Percentiles rank a stretch among this genome's conserved stretches.
These are phyloP conservation scores for Pseudocercospora fijiensis DNA, from an alignment of 2,329 filamentous ascomycete species.

Conservation along the genomic window DNA sequence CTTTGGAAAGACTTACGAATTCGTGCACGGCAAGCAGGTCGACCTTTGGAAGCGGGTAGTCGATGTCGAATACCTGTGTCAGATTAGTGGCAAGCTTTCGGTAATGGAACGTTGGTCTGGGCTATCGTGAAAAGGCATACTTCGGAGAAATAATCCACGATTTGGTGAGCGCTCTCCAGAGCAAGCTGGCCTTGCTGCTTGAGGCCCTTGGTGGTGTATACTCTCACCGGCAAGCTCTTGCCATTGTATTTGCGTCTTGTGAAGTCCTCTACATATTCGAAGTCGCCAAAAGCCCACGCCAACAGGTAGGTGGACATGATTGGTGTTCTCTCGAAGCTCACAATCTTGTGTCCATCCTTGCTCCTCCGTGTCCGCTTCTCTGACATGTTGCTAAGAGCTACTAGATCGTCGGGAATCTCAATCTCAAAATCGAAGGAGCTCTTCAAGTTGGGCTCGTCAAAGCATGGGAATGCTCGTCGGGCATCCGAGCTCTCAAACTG, in stretches of 20 bases:
- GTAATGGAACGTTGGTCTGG: not conserved
- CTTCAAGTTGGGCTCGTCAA: constrained; percentile 96
- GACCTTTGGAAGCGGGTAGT: constrained; percentile 89
- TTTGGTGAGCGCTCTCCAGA: constrained; percentile 84
- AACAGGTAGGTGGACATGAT: constrained; percentile 88
- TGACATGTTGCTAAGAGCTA: constrained; percentile 94
- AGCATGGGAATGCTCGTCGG: constrained; percentile 91
- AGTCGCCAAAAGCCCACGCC: constrained; percentile 94
- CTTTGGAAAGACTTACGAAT: constrained; percentile 63
- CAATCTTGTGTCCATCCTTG: constrained; percentile 61
- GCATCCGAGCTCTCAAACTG: constrained; percentile 98
- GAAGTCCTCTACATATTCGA: constrained; percentile 91
- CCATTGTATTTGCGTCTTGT: constrained; percentile 89
- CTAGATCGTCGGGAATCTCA: constrained; percentile 83
- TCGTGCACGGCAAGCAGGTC: constrained; percentile 90
- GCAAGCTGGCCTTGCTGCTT: constrained; percentile 90
- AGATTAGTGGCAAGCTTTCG: constrained; percentile 13
- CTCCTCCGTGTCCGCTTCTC: constrained; percentile 70
- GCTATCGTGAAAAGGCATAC: constrained; percentile 30
- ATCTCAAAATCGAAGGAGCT: constrained; percentile 93
- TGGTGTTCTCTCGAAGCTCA: constrained; percentile 80
- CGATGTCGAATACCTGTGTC: constrained; percentile 72
- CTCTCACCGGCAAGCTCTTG: constrained; percentile 84
- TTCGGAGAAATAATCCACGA: constrained; percentile 95
- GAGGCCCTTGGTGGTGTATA: constrained; percentile 93